Evolutionary conservation across 805 yeast species (phyloP).

Genomic region (Saccharomycopsis guyanensis): DNA sequence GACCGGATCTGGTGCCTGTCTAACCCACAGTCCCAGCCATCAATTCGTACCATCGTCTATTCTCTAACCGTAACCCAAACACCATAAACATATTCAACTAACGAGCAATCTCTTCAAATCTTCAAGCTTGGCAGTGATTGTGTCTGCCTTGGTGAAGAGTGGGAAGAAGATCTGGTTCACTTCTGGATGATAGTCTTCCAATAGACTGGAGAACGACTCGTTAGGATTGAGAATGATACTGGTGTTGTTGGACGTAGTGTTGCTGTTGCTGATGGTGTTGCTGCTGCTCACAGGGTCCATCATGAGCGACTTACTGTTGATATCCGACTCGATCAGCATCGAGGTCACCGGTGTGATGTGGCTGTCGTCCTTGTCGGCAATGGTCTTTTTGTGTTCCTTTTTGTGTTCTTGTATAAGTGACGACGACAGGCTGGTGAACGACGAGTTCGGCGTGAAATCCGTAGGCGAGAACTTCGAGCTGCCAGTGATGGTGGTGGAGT

Average conservation of each 20-base stretch:
- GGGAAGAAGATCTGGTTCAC: constrained; percentile 16
- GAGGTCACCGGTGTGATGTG: neutral
- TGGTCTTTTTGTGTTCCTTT: neutral
- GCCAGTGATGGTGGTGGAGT: constrained; percentile 4
- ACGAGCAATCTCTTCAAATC: constrained; percentile 14
- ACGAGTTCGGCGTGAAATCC: constrained; percentile 5
- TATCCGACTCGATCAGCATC: neutral
- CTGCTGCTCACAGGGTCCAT: neutral
- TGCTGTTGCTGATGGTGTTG: neutral
- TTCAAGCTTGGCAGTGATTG: constrained; percentile 14
- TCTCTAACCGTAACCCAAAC: too few species aligned
- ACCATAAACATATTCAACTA: too few species aligned
- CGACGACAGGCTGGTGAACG: constrained; percentile 1
- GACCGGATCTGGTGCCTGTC: too few species aligned
- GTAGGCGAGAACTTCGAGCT: constrained; percentile 1
- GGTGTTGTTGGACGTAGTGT: neutral
- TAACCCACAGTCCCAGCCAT: too few species aligned
- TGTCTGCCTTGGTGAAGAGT: constrained; percentile 17
- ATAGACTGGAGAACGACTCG: constrained; percentile 14
- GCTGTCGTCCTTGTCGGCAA: neutral
- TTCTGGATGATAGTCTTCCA: constrained; percentile 19
- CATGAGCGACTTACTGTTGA: neutral
- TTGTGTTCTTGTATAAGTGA: constrained; percentile 1
- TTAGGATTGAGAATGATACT: constrained; percentile 1
- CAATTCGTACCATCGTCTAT: too few species aligned